Percentiles rank a stretch among this genome's conserved stretches.
Conservation (phyloP, 176 grass and related monocot species). For the Ampelocalamus luodianensis region DNA sequence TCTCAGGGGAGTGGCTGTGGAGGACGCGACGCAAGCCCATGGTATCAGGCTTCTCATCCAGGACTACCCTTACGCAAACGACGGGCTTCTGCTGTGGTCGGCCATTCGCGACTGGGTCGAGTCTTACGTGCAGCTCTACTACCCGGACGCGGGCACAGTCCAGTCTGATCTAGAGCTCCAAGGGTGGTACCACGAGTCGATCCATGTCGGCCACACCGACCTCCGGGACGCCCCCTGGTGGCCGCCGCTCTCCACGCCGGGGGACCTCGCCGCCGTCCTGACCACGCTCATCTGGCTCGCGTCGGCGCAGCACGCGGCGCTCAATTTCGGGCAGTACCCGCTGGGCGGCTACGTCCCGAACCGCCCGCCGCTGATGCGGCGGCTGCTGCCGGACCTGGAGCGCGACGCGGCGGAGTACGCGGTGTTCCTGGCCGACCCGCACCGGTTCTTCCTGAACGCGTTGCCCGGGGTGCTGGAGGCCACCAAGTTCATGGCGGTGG, state of each 20-base stretch:
- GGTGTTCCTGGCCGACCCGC: slow-evolving; percentile 80
- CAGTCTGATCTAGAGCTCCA: slow-evolving; percentile 82
- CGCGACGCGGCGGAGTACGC: slow-evolving; percentile 63
- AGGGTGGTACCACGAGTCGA: slow-evolving; percentile 77
- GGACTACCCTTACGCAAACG: slow-evolving; percentile 95
- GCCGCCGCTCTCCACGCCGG: slow-evolving; percentile 70
- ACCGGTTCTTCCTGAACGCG: slow-evolving; percentile 90
- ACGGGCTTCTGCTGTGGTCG: slow-evolving; percentile 92
- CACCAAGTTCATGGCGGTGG: slow-evolving; percentile 98
- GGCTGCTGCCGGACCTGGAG: slow-evolving; percentile 87
- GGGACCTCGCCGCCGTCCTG: slow-evolving; percentile 69
- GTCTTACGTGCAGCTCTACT: slow-evolving; percentile 90
- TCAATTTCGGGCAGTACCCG: slow-evolving; percentile 97
- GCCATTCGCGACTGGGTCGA: slow-evolving; percentile 72
- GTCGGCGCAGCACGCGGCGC: slow-evolving; percentile 93
- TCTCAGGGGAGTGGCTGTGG: slow-evolving; percentile 79
- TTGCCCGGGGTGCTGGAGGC: slow-evolving; percentile 91
- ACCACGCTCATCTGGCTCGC: slow-evolving; percentile 91
- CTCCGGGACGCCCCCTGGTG: slow-evolving; percentile 72
- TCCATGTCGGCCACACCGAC: slow-evolving; percentile 88
- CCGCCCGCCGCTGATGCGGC: slow-evolving; percentile 90
- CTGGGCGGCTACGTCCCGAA: slow-evolving; percentile 91
- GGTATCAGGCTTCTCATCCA: slow-evolving; percentile 81
- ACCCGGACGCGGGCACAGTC: slow-evolving; percentile 67
- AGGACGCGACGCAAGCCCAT: slow-evolving; percentile 70